Conservation (phyloP, 805 yeast genomes). For the Yamadazyma laniorum region DNA sequence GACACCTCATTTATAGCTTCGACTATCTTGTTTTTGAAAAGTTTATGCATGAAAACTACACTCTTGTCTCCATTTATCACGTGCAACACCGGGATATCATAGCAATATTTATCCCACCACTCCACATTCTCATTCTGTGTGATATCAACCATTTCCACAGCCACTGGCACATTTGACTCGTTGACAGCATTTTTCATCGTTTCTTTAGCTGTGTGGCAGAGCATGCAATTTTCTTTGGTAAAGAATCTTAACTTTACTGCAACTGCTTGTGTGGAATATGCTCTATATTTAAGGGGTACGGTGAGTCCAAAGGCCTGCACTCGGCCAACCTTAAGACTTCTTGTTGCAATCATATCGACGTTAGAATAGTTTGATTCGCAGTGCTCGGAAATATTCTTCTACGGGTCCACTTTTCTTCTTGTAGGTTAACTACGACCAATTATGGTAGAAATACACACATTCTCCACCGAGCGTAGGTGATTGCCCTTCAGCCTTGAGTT, state of each 20-base stretch:
- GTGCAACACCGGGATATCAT: constrained; percentile 78
- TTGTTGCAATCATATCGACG: no score
- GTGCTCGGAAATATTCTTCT: no score
- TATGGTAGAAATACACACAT: no score
- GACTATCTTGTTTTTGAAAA: constrained; percentile 52
- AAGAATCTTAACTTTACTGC: constrained; percentile 49
- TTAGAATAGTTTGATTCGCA: no score
- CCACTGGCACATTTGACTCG: constrained; percentile 22
- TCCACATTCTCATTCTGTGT: constrained; percentile 54
- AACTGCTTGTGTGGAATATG: no score
- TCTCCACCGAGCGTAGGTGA: no score
- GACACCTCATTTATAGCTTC: constrained; percentile 40
- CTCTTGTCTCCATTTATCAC: constrained; percentile 49
- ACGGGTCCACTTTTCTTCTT: no score
- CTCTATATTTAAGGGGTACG: no score
- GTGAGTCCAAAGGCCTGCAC: no score
- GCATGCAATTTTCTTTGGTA: constrained; percentile 66
- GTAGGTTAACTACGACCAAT: no score
- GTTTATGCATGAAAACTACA: constrained; percentile 66
- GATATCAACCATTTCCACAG: constrained; percentile 52
- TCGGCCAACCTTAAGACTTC: no score
- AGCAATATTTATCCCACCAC: constrained; percentile 73
- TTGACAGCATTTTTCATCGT: constrained; percentile 46
- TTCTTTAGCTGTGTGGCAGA: constrained; percentile 63
- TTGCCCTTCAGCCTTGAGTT: no score